phyloP scores from a whole-genome alignment of 2,329 filamentous ascomycete species.

The Fusarium penzigii region DNA sequence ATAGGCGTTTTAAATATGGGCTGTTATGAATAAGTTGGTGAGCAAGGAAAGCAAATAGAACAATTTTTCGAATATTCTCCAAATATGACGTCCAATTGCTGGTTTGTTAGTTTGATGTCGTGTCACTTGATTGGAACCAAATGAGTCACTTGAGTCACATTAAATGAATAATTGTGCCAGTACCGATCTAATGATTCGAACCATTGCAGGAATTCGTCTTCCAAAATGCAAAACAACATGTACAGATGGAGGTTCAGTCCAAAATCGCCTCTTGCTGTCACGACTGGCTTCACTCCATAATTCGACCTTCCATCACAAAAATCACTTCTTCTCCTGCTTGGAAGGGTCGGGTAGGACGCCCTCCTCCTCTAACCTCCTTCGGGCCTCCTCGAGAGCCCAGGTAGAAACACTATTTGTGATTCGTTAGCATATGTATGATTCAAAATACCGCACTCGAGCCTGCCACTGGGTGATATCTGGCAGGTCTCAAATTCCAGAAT shows the following conservation, averaged over 20 bases:
- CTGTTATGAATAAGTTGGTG: too few relatives aligned
- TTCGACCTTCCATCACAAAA: conserved; percentile 12
- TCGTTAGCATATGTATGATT: conserved; percentile 28
- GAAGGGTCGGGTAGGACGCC: conserved; percentile 83
- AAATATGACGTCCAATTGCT: background rate
- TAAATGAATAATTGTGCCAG: conserved; percentile 9
- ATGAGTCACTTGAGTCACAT: background rate
- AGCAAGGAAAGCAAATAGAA: background rate
- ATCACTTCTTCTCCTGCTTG: conserved; percentile 58
- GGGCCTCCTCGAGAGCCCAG: conserved; percentile 96
- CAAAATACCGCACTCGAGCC: conserved; percentile 28
- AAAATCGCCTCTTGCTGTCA: conserved; percentile 10
- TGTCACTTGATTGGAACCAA: background rate
- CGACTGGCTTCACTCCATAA: conserved; percentile 8
- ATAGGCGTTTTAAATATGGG: background rate
- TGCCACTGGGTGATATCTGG: conserved; percentile 10
- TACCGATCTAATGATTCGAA: conserved; percentile 33
- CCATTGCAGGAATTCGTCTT: conserved; percentile 33
- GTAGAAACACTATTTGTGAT: conserved; percentile 80
- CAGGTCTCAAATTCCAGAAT: background rate
- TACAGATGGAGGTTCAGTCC: conserved; percentile 27
- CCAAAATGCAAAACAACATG: conserved; percentile 35
- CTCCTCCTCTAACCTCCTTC: conserved; percentile 92
- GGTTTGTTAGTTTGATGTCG: background rate
- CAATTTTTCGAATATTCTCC: background rate